A percentile compares a stretch with the other conserved stretches of the same genome.
These are phyloP conservation scores for Rheum nobile DNA, from an alignment of 148 eudicot species.

Conservation along the genomic window DNA sequence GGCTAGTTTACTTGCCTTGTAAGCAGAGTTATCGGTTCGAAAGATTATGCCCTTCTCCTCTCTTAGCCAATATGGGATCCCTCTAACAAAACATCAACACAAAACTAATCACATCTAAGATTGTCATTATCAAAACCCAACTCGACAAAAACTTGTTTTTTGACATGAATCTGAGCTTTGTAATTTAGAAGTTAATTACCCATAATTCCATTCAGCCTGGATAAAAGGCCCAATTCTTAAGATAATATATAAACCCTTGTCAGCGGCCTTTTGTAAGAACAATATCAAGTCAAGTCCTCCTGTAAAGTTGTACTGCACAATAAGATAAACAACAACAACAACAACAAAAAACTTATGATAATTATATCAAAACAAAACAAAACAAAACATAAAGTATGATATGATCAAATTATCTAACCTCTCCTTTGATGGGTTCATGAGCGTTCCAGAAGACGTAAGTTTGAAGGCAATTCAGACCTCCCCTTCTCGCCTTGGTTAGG, in stretches of 20 bases:
- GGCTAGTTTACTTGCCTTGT: constrained; percentile 25
- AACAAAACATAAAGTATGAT: too few relatives aligned
- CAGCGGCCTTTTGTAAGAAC: constrained; percentile 47
- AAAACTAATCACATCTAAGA: neutral
- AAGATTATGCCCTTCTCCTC: constrained; percentile 29
- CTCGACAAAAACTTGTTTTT: neutral
- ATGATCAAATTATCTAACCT: constrained; percentile 14
- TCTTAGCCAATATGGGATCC: constrained; percentile 44
- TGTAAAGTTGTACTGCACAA: constrained; percentile 46
- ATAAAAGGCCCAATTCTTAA: constrained; percentile 54
- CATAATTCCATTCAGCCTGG: constrained; percentile 60
- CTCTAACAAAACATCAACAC: constrained; percentile 20
- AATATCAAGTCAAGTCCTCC: constrained; percentile 56
- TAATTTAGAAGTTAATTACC: constrained; percentile 18
- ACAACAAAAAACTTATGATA: neutral
- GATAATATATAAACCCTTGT: constrained; percentile 29
- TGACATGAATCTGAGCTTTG: neutral
- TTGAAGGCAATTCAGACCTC: constrained; percentile 33
- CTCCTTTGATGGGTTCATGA: constrained; percentile 33
- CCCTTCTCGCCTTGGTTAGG: constrained; percentile 24
- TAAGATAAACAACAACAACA: neutral
- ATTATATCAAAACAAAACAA: too few relatives aligned
- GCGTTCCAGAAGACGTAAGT: constrained; percentile 36
- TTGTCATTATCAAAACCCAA: too few relatives aligned
- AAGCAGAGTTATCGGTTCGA: constrained; percentile 43